Conservation (phyloP, 2,329 filamentous ascomycete genomes). For the Myriosclerotinia scirpicola region DNA sequence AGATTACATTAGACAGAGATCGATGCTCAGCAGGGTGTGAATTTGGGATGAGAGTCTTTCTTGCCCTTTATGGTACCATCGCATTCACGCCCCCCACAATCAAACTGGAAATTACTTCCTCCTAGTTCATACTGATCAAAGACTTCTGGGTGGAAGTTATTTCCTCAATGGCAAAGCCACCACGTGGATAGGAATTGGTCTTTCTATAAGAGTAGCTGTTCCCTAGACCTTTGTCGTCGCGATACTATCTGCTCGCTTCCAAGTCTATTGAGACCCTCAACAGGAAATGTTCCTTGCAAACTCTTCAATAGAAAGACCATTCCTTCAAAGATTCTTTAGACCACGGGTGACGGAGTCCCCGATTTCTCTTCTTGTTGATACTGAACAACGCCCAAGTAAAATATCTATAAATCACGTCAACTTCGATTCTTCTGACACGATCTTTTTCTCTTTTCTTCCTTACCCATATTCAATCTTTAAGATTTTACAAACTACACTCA, state of each 20-base stretch:
- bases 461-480: conserved; percentile 14
- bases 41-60: background rate
- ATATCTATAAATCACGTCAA: conserved; percentile 16
- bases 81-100: background rate
- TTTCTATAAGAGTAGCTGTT: background rate
- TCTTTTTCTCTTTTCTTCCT: background rate
- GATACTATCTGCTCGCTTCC: background rate
- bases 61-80: background rate
- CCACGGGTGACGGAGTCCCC: background rate
- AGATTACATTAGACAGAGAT: background rate
- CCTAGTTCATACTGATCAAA: background rate
- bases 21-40: background rate
- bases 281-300: background rate
- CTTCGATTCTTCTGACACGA: background rate
- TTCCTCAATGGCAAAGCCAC: background rate
- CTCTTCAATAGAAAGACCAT: background rate
- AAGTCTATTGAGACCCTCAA: conserved; percentile 8
- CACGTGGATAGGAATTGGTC: background rate
- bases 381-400: background rate
- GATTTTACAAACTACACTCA: conserved; percentile 12
- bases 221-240: background rate
- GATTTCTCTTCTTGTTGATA: background rate
- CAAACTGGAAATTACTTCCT: background rate
- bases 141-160: background rate
- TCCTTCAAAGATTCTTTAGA: conserved; percentile 9